Conservation (phyloP, 169 alveolate species). For the Plasmodium inui region DNA sequence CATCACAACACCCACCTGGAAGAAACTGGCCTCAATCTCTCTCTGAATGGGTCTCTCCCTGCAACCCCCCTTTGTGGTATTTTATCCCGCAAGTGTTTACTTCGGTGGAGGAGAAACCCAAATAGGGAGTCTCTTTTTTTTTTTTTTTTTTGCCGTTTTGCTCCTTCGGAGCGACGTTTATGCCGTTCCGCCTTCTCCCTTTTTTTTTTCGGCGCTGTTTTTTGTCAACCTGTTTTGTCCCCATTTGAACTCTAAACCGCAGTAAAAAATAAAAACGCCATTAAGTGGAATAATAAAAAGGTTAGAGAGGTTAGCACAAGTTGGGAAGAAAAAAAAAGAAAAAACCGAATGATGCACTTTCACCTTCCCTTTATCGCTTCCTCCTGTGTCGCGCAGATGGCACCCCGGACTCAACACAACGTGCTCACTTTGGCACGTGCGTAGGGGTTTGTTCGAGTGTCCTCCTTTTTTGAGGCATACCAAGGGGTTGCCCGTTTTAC, state of each 20-base stretch:
- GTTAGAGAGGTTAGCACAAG: background rate
- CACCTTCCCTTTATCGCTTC: background rate
- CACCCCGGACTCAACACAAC: background rate
- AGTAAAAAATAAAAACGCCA: background rate
- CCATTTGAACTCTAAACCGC: background rate
- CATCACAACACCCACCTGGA: background rate
- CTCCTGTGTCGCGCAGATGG: background rate
- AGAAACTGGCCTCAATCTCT: background rate
- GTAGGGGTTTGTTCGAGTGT: background rate
- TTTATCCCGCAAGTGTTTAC: background rate
- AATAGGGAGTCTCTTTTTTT: background rate
- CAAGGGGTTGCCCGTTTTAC: background rate
- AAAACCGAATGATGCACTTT: background rate
- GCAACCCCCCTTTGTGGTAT: background rate
- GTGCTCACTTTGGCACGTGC: background rate
- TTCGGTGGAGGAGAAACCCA: background rate
- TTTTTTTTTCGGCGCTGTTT: background rate
- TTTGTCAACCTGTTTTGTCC: background rate
- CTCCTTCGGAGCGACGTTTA: background rate
- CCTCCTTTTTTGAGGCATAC: background rate
- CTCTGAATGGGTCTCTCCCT: background rate
- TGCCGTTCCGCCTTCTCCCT: background rate
- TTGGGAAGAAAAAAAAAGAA: background rate
- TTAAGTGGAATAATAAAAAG: background rate
- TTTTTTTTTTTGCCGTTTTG: background rate